These are phyloP conservation scores for Peniophora sp. DNA, from an alignment of 1,284 basidiomycete genomes.

Conservation along the genomic window DNA sequence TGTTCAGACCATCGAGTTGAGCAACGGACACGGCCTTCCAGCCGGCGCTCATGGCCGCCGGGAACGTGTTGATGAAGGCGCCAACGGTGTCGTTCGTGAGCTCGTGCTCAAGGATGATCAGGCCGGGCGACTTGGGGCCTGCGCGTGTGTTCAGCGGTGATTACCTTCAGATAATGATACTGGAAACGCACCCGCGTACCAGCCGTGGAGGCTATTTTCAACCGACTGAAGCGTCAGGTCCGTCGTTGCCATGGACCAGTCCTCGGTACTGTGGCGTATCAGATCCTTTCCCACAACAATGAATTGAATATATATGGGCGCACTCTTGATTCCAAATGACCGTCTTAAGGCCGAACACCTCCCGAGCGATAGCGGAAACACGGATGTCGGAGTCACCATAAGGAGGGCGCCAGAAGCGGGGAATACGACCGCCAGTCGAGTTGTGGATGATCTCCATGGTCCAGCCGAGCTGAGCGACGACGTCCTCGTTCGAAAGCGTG, in stretches of 20 bases:
- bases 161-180: neutral
- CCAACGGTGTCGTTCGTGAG: slow-evolving; percentile 52
- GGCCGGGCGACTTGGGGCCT: slow-evolving; percentile 65
- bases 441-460: slow-evolving; percentile 78
- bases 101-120: slow-evolving; percentile 83
- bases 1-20: slow-evolving; percentile 31
- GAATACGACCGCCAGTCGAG: slow-evolving; percentile 66
- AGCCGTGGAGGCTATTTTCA: slow-evolving; percentile 39
- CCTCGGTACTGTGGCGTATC: slow-evolving; percentile 40
- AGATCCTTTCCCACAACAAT: neutral
- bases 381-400: slow-evolving; percentile 73
- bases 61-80: slow-evolving; percentile 65
- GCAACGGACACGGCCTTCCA: slow-evolving; percentile 61
- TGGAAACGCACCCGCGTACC: slow-evolving; percentile 33
- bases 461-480: slow-evolving; percentile 79
- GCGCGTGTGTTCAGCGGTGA: slow-evolving; percentile 6
- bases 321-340: slow-evolving; percentile 81
- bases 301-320: slow-evolving; percentile 13
- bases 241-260: slow-evolving; percentile 50
- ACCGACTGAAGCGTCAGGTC: slow-evolving; percentile 36
- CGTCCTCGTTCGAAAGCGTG: slow-evolving; percentile 57
- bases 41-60: slow-evolving; percentile 52
- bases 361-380: slow-evolving; percentile 64
- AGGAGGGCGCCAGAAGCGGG: slow-evolving; percentile 72
- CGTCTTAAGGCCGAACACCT: slow-evolving; percentile 62